Conservation (phyloP, 345 rosid species). For the Mercurialis annua region DNA sequence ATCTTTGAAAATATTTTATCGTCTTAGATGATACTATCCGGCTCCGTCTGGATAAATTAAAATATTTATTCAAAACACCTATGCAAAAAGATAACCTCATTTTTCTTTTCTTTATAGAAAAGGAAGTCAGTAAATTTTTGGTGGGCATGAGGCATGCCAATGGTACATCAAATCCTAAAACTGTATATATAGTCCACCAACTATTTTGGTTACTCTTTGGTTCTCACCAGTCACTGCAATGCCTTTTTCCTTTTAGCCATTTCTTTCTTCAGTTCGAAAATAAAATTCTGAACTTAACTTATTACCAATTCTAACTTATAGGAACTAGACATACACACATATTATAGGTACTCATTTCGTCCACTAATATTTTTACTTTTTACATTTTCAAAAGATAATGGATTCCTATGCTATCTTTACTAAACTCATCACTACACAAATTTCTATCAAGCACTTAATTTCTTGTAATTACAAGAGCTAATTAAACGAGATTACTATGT, state of each 20-base stretch:
- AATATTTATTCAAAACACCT: no score
- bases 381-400: not conserved
- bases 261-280: no score
- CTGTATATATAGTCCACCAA: not conserved
- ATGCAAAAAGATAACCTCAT: not conserved
- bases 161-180: conserved; percentile 8
- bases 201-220: not conserved
- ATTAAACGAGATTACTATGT: no score
- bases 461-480: no score
- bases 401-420: not conserved
- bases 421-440: not conserved
- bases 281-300: no score
- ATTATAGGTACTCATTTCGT: conserved; percentile 7
- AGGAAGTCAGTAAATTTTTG: not conserved
- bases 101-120: not conserved
- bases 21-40: no score
- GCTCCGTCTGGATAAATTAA: no score
- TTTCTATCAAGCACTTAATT: not conserved
- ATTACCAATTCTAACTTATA: not conserved
- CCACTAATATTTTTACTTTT: not conserved
- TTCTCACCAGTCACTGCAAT: not conserved
- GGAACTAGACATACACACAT: not conserved
- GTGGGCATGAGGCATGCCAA: conserved; percentile 14
- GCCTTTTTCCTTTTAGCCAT: conserved; percentile 3
- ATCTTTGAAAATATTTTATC: no score